These are phyloP conservation scores for Eucalyptus regnans DNA, from an alignment of 345 rosid species.

Conservation along the genomic window DNA sequence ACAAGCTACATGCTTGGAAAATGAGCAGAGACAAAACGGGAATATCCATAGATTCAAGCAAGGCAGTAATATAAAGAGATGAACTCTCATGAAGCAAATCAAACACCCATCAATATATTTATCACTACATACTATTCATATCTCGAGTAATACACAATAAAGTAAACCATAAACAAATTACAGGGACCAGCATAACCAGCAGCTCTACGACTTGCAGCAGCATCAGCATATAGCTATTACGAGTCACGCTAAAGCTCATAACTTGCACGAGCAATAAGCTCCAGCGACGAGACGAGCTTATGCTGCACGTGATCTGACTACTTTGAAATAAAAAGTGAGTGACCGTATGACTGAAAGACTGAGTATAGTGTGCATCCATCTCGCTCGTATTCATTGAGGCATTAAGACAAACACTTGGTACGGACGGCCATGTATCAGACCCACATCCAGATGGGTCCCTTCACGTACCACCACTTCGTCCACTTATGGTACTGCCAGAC, in stretches of 20 bases:
- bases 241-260: background rate
- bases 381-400: background rate
- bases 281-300: background rate
- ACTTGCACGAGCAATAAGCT: background rate
- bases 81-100: background rate
- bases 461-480: background rate
- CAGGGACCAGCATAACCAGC: background rate
- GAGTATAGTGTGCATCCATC: background rate
- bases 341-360: background rate
- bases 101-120: background rate
- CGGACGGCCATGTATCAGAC: background rate
- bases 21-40: background rate
- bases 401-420: background rate
- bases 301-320: background rate
- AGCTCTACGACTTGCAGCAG: background rate
- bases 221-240: background rate
- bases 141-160: no score
- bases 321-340: no score
- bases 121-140: background rate
- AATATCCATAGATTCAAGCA: background rate
- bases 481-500: background rate
- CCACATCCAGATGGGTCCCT: background rate
- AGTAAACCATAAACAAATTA: background rate
- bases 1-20: background rate
- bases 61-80: background rate